A percentile compares a stretch with the other conserved stretches of the same genome.
Conservation (phyloP, 352 stramenopile species). For the Elongisporangium anandrum region DNA sequence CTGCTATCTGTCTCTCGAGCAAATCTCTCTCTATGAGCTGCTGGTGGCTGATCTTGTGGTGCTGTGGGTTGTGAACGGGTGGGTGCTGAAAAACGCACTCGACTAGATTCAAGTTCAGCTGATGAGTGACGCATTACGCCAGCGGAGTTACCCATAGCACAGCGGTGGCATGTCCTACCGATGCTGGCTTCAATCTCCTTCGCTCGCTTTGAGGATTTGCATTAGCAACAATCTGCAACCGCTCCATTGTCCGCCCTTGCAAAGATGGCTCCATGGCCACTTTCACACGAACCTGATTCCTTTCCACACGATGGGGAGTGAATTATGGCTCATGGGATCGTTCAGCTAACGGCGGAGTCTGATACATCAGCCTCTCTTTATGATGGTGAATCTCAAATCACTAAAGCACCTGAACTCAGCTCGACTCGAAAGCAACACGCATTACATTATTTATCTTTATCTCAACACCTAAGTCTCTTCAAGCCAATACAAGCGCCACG, state of each 20-base stretch:
- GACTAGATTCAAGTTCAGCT: background rate
- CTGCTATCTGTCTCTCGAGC: background rate
- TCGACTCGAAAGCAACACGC: no score
- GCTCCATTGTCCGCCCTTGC: background rate
- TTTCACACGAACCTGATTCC: background rate
- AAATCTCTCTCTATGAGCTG: background rate
- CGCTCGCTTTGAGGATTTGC: background rate
- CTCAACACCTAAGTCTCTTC: background rate
- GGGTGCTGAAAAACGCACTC: background rate
- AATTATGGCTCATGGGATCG: background rate
- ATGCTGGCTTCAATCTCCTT: background rate
- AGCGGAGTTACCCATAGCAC: no score
- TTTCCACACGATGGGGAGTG: background rate
- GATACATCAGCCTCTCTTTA: background rate
- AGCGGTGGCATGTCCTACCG: background rate
- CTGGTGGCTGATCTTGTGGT: background rate
- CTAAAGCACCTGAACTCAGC: background rate
- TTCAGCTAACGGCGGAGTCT: background rate
- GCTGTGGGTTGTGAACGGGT: background rate
- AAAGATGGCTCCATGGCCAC: background rate
- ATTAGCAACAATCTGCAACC: background rate
- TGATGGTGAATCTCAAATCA: background rate
- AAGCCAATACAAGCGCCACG: background rate
- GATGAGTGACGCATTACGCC: background rate
- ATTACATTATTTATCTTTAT: background rate